Evolutionary conservation across 176 grass and related monocot species (phyloP), one percentile per base, ranked within the genome.

Genomic region (Ananas comosus): DNA sequence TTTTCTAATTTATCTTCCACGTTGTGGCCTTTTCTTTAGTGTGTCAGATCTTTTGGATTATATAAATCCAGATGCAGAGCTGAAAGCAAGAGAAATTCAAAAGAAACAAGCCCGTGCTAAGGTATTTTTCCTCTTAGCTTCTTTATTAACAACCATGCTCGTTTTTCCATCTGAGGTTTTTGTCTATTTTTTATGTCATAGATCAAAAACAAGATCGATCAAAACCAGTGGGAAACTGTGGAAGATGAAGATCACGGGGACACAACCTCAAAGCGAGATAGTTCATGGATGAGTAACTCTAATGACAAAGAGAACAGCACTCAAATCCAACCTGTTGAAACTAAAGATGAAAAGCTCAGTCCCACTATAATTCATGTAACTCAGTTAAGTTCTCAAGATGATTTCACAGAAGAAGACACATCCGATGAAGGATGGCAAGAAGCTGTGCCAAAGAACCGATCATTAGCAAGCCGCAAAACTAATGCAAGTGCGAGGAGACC

Each of bases 21-120:
- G 74, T 19, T 76, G 22, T 59, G 25, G 16, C 11, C 52, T n/a
- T 66, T 67, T 69, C 73, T 42, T 74, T 82, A 97, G 94, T 54
- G 94, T 97, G 69, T 97, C 94, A 72, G 94, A 97, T 87, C 89
- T 97, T 86, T 64, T 97, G 64, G 86, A 97, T 82, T 97, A 97
- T 72, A 97, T 97, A 71, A 97, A 92, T 73, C 94, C 94, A 50
- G 94, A 97, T 75, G 86, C 83, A 59, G 94, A 92, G 74, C 74
- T 92, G 68, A 92, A 97, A 79, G 74, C 83, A 74, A 97, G 85
- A 78, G 94, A 97, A 90, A 82, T 92, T 73, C 84, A 88, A 79
- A 97, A 90, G 86, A 97, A 88, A 81, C 89, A 92, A 77, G 86
- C 89, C 47, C 94, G 82, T 83, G 89, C 94, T 74, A 97, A 92